These are phyloP conservation scores for Cercospora sp. DNA, from an alignment of 2,329 filamentous ascomycete genomes.

Conservation along the genomic window DNA sequence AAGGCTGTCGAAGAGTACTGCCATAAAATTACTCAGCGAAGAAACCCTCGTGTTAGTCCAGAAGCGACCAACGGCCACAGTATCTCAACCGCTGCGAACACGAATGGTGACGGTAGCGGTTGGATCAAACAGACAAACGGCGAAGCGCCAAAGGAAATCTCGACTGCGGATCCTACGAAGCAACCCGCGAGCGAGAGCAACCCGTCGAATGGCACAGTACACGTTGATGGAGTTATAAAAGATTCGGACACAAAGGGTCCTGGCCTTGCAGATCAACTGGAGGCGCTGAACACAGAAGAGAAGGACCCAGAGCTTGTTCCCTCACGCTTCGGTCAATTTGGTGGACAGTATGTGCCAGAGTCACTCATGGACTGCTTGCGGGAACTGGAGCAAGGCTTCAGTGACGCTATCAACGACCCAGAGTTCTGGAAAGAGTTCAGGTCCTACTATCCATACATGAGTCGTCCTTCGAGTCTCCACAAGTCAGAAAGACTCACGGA, in stretches of 20 bases:
- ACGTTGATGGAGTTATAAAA: conserved; percentile 68
- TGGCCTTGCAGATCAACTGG: conserved; percentile 78
- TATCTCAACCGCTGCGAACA: conserved; percentile 38
- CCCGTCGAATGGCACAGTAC: conserved; percentile 54
- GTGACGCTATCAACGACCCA: conserved; percentile 80
- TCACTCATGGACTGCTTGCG: conserved; percentile 95
- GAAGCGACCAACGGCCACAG: conserved; percentile 30
- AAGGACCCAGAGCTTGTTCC: conserved; percentile 61
- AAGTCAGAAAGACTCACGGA: conserved; percentile 84
- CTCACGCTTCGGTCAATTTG: conserved; percentile 89
- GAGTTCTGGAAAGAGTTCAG: conserved; percentile 96
- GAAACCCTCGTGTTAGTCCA: conserved; percentile 27
- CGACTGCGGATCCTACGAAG: conserved; percentile 39
- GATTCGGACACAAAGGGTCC: conserved; percentile 57
- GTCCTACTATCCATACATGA: conserved; percentile 97
- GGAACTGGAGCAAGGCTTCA: conserved; percentile 88
- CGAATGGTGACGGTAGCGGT: conserved; percentile 39
- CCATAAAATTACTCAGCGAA: conserved; percentile 60
- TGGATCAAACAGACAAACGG: conserved; percentile 37
- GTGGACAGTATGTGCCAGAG: conserved; percentile 96
- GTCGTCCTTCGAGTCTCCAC: conserved; percentile 87
- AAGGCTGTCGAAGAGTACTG: conserved; percentile 85
- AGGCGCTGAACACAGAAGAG: conserved; percentile 70
- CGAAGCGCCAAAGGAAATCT: conserved; percentile 37
- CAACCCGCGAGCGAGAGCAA: conserved; percentile 36